Conservation (phyloP, 1,139 yeast species). For the Geotrichum candidum region DNA sequence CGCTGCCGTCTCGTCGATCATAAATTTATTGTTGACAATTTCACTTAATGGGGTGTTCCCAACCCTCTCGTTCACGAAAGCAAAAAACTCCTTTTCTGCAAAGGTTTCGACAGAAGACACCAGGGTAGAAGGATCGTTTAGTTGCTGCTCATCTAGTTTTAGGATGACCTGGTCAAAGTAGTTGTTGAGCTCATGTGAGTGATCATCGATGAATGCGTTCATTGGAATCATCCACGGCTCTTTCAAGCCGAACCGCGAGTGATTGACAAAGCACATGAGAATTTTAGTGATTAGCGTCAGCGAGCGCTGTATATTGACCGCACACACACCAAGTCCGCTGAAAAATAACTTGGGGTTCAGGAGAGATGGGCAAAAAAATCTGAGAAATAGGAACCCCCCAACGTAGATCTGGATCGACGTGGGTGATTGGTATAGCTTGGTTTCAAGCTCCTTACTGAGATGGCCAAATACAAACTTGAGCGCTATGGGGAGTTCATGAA, state of each 20-base stretch:
- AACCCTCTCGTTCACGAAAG: not conserved
- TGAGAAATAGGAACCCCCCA: constrained; percentile 73
- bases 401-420: constrained; percentile 44
- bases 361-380: constrained; percentile 89
- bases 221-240: constrained; percentile 73
- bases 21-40: not conserved
- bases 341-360: constrained; percentile 78
- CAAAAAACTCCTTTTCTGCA: constrained; percentile 8
- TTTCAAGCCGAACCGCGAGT: constrained; percentile 68
- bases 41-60: constrained; percentile 6
- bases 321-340: constrained; percentile 26
- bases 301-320: constrained; percentile 64
- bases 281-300: constrained; percentile 79
- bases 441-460: constrained; percentile 23
- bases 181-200: constrained; percentile 52
- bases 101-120: not conserved
- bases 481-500: constrained; percentile 69
- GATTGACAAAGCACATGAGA: constrained; percentile 70
- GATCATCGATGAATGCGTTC: constrained; percentile 59
- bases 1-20: constrained; percentile 7
- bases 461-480: constrained; percentile 45
- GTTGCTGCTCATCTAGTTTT: not conserved
- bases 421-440: constrained; percentile 1
- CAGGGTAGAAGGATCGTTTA: not conserved
- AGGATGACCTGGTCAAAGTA: constrained; percentile 61